Evolutionary conservation across 75 land plant species (phyloP), one percentile per base, ranked within the genome.

Genomic region (Pseudotsuga menziesii): DNA sequence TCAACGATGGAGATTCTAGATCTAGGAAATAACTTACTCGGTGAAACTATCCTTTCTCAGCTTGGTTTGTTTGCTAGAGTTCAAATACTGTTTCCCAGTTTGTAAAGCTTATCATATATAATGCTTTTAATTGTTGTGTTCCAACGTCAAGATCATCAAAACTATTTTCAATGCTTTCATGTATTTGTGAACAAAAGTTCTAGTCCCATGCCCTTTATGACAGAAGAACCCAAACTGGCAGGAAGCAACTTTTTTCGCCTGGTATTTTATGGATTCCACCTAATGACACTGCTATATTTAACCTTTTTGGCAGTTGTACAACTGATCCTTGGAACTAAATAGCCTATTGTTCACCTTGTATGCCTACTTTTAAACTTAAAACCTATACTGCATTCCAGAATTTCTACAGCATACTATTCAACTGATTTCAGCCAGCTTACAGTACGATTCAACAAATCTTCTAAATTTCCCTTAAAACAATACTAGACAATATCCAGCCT

Each of bases 31-130:
- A 85, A 85, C 44, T 26, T 56, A 4, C 57, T 85, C 25, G 9
- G 78, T 2, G 85, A 85, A 3, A 23, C 58, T 3, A 77, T 66
- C 73, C 86, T 48, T 3, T 29, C n/a, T 62, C 57, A 27, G 32
- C 72, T 72, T 23, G 82, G n/a, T n/a, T n/a, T n/a, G n/a, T n/a
- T n/a, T n/a, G n/a, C 77, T 27, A 23, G 32, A 39, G 58, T 87
- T 14, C 11, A 19, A 60, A 58, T 19, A 16, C 76, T 87, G 15
- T 77, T 75, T 56, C 32, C n/a, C n/a, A n/a, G 25, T 69, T 16
- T 69, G 52, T 44, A 9, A 35, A 67, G 6, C 16, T 67, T 5
- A 67, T 4, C 29, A 14, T 16, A 27, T 4, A 13, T 27, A 66
- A 32, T 66, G 7, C 17, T 35, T 29, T 64, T 29, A 26, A 29